Base-by-base conservation (phyloP, 2,329 filamentous ascomycete species). In the Diaporthe ilicicola region DNA sequence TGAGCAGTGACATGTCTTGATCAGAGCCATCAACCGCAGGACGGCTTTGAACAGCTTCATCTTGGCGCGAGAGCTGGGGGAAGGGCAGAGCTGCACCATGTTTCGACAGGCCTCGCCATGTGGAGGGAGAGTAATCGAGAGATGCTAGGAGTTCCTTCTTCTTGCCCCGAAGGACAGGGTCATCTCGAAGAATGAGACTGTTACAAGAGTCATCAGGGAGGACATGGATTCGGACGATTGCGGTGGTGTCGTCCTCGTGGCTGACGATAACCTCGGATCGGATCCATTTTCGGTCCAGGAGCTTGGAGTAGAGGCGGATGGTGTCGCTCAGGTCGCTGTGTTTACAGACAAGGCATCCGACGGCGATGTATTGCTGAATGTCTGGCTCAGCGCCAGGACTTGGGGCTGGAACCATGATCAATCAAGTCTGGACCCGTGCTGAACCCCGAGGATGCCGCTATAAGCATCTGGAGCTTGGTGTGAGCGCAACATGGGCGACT, bases 161-260 rank as follows among this genome's bases (percentile, higher is more conserved):
- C 1, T 83, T 79, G 64, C 79, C 85, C 34, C 82, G 81, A 7
- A 92, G 77, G 19, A 76, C 78, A 2, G 74, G 75, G 69, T 95
- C 92, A 73, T 92, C 89, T 2, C 91, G 90, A 2, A 93, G 84
- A 4, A 92, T 74, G 75, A 91, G n/a, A 29, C 39, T 50, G 19
- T 64, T 64, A 29, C 32, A 50, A 12, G 29, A 50, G 42, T 64
- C 59, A 32, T 64, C 59, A 4, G 59, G 59, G 15, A 64, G 59
- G 8, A 64, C 44, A 50, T 64, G 59, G 8, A 64, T 27, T 34
- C 59, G 27, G 15, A 64, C 9, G 13, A 37, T 32, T 15, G 59
- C 59, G 13, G 24, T n/a, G 4, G 10, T 44, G 13, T 19, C 42
- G 15, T 50, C 27, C 7, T 64, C 13, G 29, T 29, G n/a, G 12